phyloP scores from a whole-genome alignment of 192 early-diverging fungal species.

The Entomortierella parvispora region DNA sequence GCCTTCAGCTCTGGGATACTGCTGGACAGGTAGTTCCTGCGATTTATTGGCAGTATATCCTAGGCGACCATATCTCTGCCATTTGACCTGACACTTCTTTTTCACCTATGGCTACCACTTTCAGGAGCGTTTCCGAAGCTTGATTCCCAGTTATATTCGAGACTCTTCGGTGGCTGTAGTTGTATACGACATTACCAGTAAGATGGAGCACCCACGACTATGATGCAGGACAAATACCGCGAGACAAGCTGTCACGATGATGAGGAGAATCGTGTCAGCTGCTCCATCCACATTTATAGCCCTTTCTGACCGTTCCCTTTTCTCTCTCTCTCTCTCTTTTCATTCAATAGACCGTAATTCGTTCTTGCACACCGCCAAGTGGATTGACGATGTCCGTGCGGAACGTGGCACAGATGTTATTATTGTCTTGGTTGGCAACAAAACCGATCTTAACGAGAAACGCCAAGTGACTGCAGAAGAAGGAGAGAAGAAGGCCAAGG shows the following conservation, averaged over 20 bases:
- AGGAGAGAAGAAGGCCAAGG: conserved; percentile 97
- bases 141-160: conserved; percentile 98
- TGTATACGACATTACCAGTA: conserved; percentile 97
- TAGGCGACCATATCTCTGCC: conserved; percentile 4
- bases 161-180: conserved; percentile 98
- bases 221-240: no score
- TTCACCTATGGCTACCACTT: no score
- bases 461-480: conserved; percentile 95
- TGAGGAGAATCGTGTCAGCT: no score
- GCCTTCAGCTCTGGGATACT: conserved; percentile 99
- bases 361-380: conserved; percentile 96
- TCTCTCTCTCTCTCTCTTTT: neutral
- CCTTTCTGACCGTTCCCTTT: no score
- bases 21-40: conserved; percentile 83
- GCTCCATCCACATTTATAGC: no score
- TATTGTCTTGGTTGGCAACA: conserved; percentile 98
- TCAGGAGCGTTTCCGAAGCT: conserved; percentile 96
- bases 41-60: no score
- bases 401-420: conserved; percentile 98
- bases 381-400: conserved; percentile 99
- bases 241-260: no score
- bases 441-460: conserved; percentile 97
- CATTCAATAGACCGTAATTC: conserved; percentile 85
- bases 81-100: no score
- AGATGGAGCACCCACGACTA: no score